Conservation (phyloP, 139 green algal genomes). For the Closterium sp. region DNA sequence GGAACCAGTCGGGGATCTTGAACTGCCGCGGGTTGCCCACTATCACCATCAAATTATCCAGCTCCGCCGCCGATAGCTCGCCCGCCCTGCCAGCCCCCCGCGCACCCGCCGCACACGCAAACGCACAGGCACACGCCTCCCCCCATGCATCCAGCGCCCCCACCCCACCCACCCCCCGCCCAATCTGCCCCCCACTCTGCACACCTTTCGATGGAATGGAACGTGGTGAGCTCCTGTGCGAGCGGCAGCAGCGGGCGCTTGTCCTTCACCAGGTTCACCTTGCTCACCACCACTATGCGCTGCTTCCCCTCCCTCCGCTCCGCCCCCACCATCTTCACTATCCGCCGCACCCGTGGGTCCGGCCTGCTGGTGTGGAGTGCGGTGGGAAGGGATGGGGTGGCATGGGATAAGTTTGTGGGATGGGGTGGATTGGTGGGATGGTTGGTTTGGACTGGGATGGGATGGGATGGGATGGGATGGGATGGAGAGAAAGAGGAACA, state of each 20-base stretch:
- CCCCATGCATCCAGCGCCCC: too few relatives aligned
- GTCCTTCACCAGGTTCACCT: conserved; percentile 40
- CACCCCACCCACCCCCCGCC: too few relatives aligned
- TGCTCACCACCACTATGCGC: conserved; percentile 40
- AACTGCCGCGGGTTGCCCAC: too few relatives aligned
- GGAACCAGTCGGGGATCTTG: too few relatives aligned
- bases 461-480: not conserved
- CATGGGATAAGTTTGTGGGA: not conserved
- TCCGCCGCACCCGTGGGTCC: conserved; percentile 33
- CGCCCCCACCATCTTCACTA: conserved; percentile 3
- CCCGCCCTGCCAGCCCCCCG: conserved; percentile 77
- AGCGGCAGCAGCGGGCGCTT: conserved; percentile 34
- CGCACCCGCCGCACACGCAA: conserved; percentile 70
- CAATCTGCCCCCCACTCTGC: too few relatives aligned
- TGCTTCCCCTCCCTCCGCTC: conserved; percentile 8
- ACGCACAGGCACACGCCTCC: too few relatives aligned
- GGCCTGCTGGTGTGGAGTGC: conserved; percentile 2
- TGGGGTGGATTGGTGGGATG: too few relatives aligned
- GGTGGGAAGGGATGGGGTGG: too few relatives aligned
- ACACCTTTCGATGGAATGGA: not conserved
- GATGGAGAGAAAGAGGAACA: too few relatives aligned
- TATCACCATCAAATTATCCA: too few relatives aligned
- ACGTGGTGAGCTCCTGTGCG: not conserved
- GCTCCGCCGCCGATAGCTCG: too few relatives aligned
- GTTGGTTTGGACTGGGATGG: too few relatives aligned